Base-by-base conservation (phyloP, 768 basidiomycete genomes). In the Suillus cothurnatus region DNA sequence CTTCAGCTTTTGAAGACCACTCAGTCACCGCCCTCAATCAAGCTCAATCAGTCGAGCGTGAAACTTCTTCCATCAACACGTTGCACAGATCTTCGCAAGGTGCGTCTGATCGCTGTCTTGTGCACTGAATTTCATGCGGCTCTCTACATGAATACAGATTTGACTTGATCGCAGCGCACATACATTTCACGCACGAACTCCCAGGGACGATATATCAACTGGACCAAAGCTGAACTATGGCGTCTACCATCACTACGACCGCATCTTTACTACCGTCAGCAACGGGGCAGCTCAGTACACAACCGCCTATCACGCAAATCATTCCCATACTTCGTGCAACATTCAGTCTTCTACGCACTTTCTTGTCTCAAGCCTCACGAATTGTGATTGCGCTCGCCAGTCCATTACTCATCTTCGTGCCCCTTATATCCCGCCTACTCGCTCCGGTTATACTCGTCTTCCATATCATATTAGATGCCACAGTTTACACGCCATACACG, bases 391-490 rank as follows among this genome's bases (percentile, higher is more conserved):
- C 39, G 1, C n/a, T 61, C 53, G 61, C 59, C 26, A 61, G 64
- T 45, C 76, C 75, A 11, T 31, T 76, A 58, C 64, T 58, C 61
- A 57, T 70, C 23, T 62, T 77, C 49, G 76, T 71, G 66, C 66
- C 70, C 23, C 66, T 76, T 14, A 21, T 76, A 2, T 49, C 70
- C 6, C 85, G 84, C 68, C 39, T 86, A 43, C 69, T 89, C 58
- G 81, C 83, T 3, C 88, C 89, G 1, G 58, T 84, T 58, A 71
- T 79, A 36, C 75, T 84, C 58, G 75, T 85, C 65, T 38, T 78
- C 38, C 71, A 83, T 15, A 70, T 86, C 31, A 23, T 80, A 8
- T 64, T 81, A 28, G 78, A 83, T 55, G 45, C 82, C 28, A 76
- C 84, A 62, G 47, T 90, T 3, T 73, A 77, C 67, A 76, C 79